Conservation (phyloP, 257 asterid species). For the Plantago major region DNA sequence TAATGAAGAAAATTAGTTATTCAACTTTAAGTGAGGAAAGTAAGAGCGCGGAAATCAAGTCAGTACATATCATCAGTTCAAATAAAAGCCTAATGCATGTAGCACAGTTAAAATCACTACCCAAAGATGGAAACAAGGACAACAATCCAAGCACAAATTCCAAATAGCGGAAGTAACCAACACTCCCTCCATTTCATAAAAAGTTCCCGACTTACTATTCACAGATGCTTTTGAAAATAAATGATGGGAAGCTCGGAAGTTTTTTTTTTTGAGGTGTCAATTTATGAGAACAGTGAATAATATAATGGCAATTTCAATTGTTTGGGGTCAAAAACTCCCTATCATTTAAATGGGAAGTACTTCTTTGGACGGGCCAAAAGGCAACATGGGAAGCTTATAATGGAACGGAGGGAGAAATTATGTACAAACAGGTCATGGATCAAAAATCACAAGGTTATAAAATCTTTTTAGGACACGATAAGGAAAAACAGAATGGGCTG, state of each 20-base stretch:
- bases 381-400: background rate
- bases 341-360: too few relatives aligned
- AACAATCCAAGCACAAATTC: background rate
- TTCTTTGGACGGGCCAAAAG: too few relatives aligned
- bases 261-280: too few relatives aligned
- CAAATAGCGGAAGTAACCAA: background rate
- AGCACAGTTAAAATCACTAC: background rate
- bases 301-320: too few relatives aligned
- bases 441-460: background rate
- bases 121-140: background rate
- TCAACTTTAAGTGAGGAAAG: conserved; percentile 17
- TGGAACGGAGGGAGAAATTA: background rate
- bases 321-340: too few relatives aligned
- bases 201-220: too few relatives aligned
- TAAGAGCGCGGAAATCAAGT: conserved; percentile 5
- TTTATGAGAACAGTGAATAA: too few relatives aligned
- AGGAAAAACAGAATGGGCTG: background rate
- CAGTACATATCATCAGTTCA: background rate
- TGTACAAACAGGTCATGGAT: background rate
- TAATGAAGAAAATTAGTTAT: conserved; percentile 17
- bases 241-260: too few relatives aligned
- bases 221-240: too few relatives aligned
- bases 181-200: too few relatives aligned
- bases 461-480: background rate
- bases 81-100: conserved; percentile 3